Conservation (phyloP, 352 stramenopile genomes). For the Phytophthora vignae region DNA sequence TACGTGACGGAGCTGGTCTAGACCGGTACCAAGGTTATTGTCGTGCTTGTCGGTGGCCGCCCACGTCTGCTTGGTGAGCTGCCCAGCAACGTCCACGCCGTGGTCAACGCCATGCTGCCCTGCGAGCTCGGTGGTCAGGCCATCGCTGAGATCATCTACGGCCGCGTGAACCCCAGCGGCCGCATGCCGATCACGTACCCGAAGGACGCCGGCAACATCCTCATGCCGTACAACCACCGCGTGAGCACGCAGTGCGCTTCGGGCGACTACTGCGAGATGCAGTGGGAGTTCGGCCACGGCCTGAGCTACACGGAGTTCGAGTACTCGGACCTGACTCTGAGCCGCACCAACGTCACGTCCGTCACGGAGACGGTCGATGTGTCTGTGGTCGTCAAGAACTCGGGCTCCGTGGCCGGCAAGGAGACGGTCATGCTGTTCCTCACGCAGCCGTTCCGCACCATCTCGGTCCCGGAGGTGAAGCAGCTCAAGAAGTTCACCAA, state of each 20-base stretch:
- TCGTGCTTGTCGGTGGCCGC: constrained; percentile 79
- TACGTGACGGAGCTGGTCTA: constrained; percentile 72
- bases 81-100: constrained; percentile 60
- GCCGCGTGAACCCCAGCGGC: constrained; percentile 84
- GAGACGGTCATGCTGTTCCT: constrained; percentile 84
- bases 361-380: constrained; percentile 48
- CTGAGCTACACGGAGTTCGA: constrained; percentile 74
- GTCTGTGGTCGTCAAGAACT: constrained; percentile 76
- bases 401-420: constrained; percentile 56
- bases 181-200: constrained; percentile 87
- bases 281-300: constrained; percentile 71
- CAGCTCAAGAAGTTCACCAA: constrained; percentile 84
- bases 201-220: constrained; percentile 59
- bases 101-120: constrained; percentile 82
- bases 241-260: constrained; percentile 58
- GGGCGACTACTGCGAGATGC: constrained; percentile 49
- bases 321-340: constrained; percentile 57
- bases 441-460: constrained; percentile 60
- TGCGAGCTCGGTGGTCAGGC: constrained; percentile 79
- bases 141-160: constrained; percentile 87
- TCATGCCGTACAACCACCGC: constrained; percentile 79
- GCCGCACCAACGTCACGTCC: constrained; percentile 36
- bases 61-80: constrained; percentile 74
- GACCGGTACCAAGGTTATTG: constrained; percentile 76
- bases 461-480: constrained; percentile 80